Conservation (phyloP, 2,329 filamentous ascomycete genomes). For the Neonectria punicea region DNA sequence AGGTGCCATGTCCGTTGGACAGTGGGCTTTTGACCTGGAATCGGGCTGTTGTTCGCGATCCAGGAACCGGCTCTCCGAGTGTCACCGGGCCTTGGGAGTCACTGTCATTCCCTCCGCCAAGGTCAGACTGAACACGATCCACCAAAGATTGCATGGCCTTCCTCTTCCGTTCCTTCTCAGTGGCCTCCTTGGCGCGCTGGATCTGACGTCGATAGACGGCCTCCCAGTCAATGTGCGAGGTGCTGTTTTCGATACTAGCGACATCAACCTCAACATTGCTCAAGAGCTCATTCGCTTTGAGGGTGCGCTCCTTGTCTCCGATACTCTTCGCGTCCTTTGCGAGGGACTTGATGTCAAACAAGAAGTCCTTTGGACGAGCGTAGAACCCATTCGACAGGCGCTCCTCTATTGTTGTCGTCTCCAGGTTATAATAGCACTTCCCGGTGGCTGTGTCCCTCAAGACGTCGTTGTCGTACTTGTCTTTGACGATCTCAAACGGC, state of each 20-base stretch:
- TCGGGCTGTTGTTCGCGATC: slow-evolving; percentile 60
- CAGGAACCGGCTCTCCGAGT: slow-evolving; percentile 73
- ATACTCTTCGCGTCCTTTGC: slow-evolving; percentile 85
- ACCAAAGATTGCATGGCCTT: slow-evolving; percentile 67
- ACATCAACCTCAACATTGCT: slow-evolving; percentile 97
- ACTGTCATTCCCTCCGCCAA: slow-evolving; percentile 61
- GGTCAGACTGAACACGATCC: slow-evolving; percentile 62
- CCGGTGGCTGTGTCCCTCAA: slow-evolving; percentile 78
- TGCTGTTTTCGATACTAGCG: slow-evolving; percentile 75
- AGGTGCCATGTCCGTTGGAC: slow-evolving; percentile 67
- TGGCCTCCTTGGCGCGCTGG: slow-evolving; percentile 68
- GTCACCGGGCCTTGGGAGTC: slow-evolving; percentile 67
- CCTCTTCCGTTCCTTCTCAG: slow-evolving; percentile 72
- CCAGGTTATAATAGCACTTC: slow-evolving; percentile 95
- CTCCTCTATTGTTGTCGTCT: slow-evolving; percentile 92
- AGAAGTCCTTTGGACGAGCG: slow-evolving; percentile 87
- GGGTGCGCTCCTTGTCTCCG: slow-evolving; percentile 82
- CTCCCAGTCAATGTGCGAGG: slow-evolving; percentile 80
- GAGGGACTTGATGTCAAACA: slow-evolving; percentile 85
- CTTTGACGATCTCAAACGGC: slow-evolving; percentile 82
- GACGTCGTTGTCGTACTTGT: slow-evolving; percentile 81
- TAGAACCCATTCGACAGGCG: slow-evolving; percentile 98
- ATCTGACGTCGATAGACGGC: slow-evolving; percentile 80
- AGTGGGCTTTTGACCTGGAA: slow-evolving; percentile 67
- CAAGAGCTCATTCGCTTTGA: slow-evolving; percentile 91